A percentile compares a stretch with the other conserved stretches of the same genome.
Conservation (phyloP, 164 flowering plant genomes). For the Vitis cinerea region DNA sequence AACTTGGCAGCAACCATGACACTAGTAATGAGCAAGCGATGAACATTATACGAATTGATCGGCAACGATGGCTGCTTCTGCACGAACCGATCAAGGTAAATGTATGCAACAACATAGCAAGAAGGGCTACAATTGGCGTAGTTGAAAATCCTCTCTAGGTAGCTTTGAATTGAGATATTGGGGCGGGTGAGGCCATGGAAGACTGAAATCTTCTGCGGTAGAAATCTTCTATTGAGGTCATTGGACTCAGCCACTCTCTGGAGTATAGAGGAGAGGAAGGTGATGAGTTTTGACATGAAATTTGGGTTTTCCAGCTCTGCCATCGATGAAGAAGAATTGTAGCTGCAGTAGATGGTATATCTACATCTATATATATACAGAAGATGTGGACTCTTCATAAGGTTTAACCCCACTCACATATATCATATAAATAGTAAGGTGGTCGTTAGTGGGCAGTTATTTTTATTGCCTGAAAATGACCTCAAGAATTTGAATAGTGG, state of each 20-base stretch:
- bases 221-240: constrained; percentile 27
- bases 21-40: constrained; percentile 66
- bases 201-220: constrained; percentile 48
- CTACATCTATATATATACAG: no score
- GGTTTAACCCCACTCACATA: no score
- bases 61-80: constrained; percentile 51
- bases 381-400: no score
- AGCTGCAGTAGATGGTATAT: not conserved
- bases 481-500: constrained; percentile 6
- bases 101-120: constrained; percentile 67
- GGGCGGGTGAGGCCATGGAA: constrained; percentile 65
- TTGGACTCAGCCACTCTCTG: constrained; percentile 56
- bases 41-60: constrained; percentile 63
- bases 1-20: constrained; percentile 73
- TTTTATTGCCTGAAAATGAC: not conserved
- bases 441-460: constrained; percentile 2
- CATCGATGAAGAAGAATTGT: constrained; percentile 25
- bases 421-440: not conserved
- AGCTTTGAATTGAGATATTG: constrained; percentile 53
- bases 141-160: constrained; percentile 65
- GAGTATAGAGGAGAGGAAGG: constrained; percentile 53
- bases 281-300: constrained; percentile 45
- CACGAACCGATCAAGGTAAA: constrained; percentile 64
- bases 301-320: constrained; percentile 34
- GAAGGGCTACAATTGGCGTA: constrained; percentile 73